These are phyloP conservation scores for Pseudogymnoascus sp. DNA, from an alignment of 2,329 filamentous ascomycete species.

Conservation along the genomic window DNA sequence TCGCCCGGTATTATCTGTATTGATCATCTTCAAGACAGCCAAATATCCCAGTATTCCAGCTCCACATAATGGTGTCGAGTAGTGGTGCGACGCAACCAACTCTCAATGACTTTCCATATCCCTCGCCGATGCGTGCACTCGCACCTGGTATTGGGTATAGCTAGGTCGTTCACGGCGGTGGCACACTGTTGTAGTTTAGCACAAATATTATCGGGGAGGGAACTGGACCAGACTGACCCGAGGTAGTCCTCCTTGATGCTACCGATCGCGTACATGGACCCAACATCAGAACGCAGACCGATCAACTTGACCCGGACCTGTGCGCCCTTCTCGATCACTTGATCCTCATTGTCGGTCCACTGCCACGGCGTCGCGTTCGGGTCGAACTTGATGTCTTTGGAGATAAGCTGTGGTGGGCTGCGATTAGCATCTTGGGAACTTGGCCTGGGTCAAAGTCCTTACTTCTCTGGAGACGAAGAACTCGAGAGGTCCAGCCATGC, in stretches of 20 bases:
- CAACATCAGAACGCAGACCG: constrained; percentile 86
- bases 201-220: background rate
- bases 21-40: constrained; percentile 1
- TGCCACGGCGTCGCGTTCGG: constrained; percentile 94
- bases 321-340: constrained; percentile 86
- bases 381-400: constrained; percentile 86
- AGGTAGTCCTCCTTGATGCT: constrained; percentile 85
- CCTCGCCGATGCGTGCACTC: background rate
- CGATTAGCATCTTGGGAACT: constrained; percentile 7
- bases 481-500: constrained; percentile 68
- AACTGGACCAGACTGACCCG: constrained; percentile 40
- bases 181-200: constrained; percentile 3
- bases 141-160: background rate
- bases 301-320: constrained; percentile 92
- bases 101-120: background rate
- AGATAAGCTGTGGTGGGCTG: constrained; percentile 61
- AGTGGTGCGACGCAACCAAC: constrained; percentile 4
- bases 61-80: background rate
- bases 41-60: background rate
- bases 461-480: constrained; percentile 79
- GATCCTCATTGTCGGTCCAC: constrained; percentile 91
- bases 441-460: constrained; percentile 34
- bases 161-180: constrained; percentile 1
- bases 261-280: constrained; percentile 92
- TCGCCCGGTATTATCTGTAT: background rate